These are phyloP conservation scores for Phytopythium helicoides DNA, from an alignment of 352 stramenopile genomes.

Conservation along the genomic window DNA sequence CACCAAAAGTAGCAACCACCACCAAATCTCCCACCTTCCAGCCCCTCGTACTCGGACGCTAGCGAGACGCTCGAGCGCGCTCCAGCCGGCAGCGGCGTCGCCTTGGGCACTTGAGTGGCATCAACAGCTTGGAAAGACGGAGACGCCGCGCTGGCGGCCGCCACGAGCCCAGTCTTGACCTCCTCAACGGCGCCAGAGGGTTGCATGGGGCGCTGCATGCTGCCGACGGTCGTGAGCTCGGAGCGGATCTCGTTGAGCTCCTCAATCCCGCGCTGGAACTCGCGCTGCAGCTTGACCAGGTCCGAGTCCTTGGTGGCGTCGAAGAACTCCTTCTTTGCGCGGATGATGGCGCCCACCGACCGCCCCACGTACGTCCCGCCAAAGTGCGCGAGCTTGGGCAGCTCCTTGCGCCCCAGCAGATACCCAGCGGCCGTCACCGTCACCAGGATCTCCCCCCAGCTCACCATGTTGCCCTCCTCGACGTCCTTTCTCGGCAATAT, in stretches of 20 bases:
- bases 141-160: not conserved
- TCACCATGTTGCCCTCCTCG: conserved; percentile 41
- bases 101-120: not conserved
- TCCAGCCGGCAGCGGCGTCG: not conserved
- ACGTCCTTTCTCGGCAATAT: not conserved
- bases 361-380: conserved; percentile 59
- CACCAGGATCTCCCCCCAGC: conserved; percentile 64
- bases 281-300: conserved; percentile 73
- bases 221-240: conserved; percentile 71
- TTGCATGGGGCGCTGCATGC: conserved; percentile 52
- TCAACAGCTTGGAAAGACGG: not conserved
- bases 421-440: conserved; percentile 65
- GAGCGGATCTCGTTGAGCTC: conserved; percentile 80
- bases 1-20: too few relatives aligned
- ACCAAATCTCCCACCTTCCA: conserved; percentile 9
- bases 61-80: conserved; percentile 38
- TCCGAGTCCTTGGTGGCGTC: conserved; percentile 79
- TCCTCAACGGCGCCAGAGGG: conserved; percentile 19
- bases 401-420: conserved; percentile 64
- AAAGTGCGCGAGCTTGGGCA: conserved; percentile 66
- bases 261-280: conserved; percentile 75
- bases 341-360: conserved; percentile 63
- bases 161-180: conserved; percentile 8
- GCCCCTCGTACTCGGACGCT: conserved; percentile 22
- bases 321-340: conserved; percentile 84